Conservation (phyloP, 306 rosid genomes). For the Trifolium pratense region DNA sequence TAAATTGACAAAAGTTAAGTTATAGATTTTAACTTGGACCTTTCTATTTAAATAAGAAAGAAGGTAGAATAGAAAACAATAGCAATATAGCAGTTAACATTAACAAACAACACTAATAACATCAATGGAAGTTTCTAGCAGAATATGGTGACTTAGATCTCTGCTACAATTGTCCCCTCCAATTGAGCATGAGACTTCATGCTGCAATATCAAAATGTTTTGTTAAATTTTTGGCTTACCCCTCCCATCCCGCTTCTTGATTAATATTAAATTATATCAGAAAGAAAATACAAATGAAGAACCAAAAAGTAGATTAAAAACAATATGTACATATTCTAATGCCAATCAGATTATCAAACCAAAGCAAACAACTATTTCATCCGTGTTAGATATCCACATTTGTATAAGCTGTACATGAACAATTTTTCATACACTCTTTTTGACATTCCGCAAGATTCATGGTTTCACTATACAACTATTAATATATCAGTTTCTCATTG, state of each 20-base stretch:
- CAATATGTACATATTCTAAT: constrained; percentile 13
- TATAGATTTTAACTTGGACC: neutral
- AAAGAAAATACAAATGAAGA: neutral
- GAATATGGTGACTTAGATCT: too few relatives aligned
- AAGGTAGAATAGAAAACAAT: too few relatives aligned
- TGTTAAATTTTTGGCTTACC: too few relatives aligned
- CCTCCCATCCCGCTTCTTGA: too few relatives aligned
- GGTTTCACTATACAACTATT: constrained; percentile 25
- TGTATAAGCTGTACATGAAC: constrained; percentile 47
- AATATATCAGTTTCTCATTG: too few relatives aligned
- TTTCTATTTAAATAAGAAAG: too few relatives aligned
- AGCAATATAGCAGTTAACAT: too few relatives aligned
- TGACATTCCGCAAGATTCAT: constrained; percentile 36
- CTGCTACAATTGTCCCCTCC: too few relatives aligned
- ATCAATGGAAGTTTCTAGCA: too few relatives aligned
- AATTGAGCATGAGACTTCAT: neutral
- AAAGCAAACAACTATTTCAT: constrained; percentile 46
- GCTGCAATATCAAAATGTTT: neutral
- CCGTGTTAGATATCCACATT: constrained; percentile 26
- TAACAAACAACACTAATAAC: too few relatives aligned
- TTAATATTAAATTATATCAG: neutral
- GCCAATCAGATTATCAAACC: constrained; percentile 37
- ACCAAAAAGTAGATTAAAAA: neutral
- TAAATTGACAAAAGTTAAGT: neutral
- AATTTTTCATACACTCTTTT: constrained; percentile 29